Base-by-base conservation (phyloP, 2,329 filamentous ascomycete species). In the Cercospora sp. region DNA sequence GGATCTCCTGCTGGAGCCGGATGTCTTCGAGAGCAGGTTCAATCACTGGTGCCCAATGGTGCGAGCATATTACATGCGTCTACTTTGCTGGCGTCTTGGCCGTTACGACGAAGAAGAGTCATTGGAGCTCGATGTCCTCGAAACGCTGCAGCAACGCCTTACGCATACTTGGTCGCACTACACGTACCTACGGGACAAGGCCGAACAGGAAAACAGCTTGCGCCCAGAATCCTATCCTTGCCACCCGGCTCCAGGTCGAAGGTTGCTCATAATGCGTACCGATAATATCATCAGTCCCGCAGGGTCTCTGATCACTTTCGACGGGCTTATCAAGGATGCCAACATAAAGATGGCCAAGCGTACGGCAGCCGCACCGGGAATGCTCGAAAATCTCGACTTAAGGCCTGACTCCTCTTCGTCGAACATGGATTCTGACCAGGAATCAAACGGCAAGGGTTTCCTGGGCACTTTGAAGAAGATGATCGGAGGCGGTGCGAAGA, bases 1-100 rank as follows among this genome's bases (percentile, higher is more conserved):
- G 30, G 87, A 89, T 23, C 94, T 95, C 83, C 81, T 97, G 45
- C 82, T 97, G 12, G 86, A 89, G 6, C 89, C 91, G 64, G 84
- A 89, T 28, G 86, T 90, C 2, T 97, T 97, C 77, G 88, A 91
- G 75, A 88, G 87, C 69, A 89, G 93, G 69, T 97, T 97, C 81
- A 94, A 91, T 76, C 93, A 97, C 75, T 97, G 94, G 93, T 97
- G 92, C 75, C 93, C 94, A 0, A 97, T 97, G 94, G 92, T 97
- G 23, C 88, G 94, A 69, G 91, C 93, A 13, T 97, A 97, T 79
- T 97, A 90, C 77, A 95, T 97, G 87, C 91, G 94, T 58, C 82
- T 97, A 60, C 80, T 97, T 23, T 97, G 93, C 80, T 97, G 94
- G 94, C 88, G 93, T 68, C 83, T 97, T 59, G 94, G 91, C 71